phyloP scores from a whole-genome alignment of 495 filamentous ascomycete species.

The Aspergillus panamensis region DNA sequence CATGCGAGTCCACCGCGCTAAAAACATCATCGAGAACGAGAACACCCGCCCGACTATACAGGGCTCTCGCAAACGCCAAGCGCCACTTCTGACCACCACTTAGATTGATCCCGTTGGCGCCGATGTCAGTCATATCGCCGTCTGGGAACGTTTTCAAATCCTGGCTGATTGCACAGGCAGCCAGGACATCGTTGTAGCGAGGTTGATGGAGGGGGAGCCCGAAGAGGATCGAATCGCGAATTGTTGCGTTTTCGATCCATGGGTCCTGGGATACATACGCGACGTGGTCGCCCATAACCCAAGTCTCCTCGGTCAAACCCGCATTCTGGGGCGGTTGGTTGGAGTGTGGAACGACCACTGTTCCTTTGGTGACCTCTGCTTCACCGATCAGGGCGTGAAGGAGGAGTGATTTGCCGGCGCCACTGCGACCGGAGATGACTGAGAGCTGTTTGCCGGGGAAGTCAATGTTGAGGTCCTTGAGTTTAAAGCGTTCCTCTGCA shows the following conservation, averaged over 20 bases:
- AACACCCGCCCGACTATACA: constrained; percentile 77
- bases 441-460: constrained; percentile 68
- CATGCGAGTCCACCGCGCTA: constrained; percentile 64
- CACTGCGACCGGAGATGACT: constrained; percentile 57
- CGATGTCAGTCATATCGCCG: constrained; percentile 75
- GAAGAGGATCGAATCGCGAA: constrained; percentile 70
- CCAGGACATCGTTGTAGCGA: constrained; percentile 62
- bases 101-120: constrained; percentile 77
- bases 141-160: constrained; percentile 71
- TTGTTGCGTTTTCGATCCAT: constrained; percentile 81
- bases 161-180: constrained; percentile 67
- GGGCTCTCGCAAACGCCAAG: constrained; percentile 70
- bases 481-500: constrained; percentile 47
- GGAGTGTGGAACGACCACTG: constrained; percentile 42
- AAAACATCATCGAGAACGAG: constrained; percentile 85
- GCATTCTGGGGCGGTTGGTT: constrained; percentile 17
- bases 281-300: constrained; percentile 55
- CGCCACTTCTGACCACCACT: constrained; percentile 84
- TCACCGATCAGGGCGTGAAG: constrained; percentile 62
- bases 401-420: constrained; percentile 62
- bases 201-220: constrained; percentile 62
- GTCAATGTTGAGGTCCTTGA: constrained; percentile 58
- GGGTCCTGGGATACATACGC: constrained; percentile 80
- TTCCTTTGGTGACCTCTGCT: constrained; percentile 47
- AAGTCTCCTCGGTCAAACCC: constrained; percentile 25